phyloP scores from a whole-genome alignment of 306 rosid genomes.

The Vigna angularis region DNA sequence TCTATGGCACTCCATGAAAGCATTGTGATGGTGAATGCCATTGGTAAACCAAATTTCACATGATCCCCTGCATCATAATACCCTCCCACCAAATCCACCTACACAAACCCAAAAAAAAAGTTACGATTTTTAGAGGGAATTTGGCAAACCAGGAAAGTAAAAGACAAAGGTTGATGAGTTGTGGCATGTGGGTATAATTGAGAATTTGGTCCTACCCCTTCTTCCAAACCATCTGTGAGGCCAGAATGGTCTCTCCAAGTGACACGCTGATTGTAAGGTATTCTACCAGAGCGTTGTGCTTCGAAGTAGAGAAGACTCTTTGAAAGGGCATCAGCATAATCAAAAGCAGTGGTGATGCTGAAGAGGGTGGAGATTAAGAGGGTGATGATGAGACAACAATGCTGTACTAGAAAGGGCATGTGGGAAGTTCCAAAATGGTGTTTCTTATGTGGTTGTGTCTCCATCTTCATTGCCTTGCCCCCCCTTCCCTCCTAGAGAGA shows the following conservation, averaged over 20 bases:
- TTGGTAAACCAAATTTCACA: constrained; percentile 95
- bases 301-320: constrained; percentile 95
- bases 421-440: constrained; percentile 40
- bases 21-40: constrained; percentile 98
- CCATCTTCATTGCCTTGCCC: constrained; percentile 47
- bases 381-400: constrained; percentile 45
- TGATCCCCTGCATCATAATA: constrained; percentile 98
- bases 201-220: constrained; percentile 67
- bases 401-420: constrained; percentile 27
- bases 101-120: background rate
- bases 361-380: constrained; percentile 48
- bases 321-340: constrained; percentile 81
- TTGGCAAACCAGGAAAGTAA: constrained; percentile 8
- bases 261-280: constrained; percentile 94
- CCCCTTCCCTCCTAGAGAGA: constrained; percentile 56
- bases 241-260: constrained; percentile 95
- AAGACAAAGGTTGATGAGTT: constrained; percentile 8
- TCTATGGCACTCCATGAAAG: constrained; percentile 92
- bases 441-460: constrained; percentile 16
- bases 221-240: constrained; percentile 94
- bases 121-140: constrained; percentile 25
- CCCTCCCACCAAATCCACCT: constrained; percentile 98
- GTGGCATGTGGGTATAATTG: background rate
- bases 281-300: constrained; percentile 92
- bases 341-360: constrained; percentile 48